These are phyloP conservation scores for Setomelanomma holmii DNA, from an alignment of 2,329 filamentous ascomycete species.

Conservation along the genomic window DNA sequence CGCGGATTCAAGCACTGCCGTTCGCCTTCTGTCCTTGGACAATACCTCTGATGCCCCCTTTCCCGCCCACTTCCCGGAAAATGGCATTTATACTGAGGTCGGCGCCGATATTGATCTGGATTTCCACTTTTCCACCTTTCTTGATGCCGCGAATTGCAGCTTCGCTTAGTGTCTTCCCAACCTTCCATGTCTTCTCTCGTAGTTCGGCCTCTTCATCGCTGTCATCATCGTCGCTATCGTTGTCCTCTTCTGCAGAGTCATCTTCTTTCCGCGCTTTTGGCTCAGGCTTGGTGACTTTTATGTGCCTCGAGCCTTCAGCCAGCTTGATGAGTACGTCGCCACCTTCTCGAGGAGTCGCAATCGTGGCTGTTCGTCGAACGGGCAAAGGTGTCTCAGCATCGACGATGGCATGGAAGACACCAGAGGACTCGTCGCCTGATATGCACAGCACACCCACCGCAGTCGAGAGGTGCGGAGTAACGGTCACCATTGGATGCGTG, in stretches of 20 bases:
- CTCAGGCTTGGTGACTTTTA: constrained; percentile 91
- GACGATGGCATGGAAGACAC: constrained; percentile 81
- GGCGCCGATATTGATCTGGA: constrained; percentile 84
- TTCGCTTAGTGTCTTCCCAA: constrained; percentile 82
- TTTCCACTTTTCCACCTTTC: constrained; percentile 89
- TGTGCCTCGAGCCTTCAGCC: constrained; percentile 86
- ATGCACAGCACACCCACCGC: constrained; percentile 85
- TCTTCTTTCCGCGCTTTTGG: constrained; percentile 74
- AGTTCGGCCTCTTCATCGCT: constrained; percentile 82
- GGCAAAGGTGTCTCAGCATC: constrained; percentile 88
- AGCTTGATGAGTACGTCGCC: constrained; percentile 90
- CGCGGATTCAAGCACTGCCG: constrained; percentile 33
- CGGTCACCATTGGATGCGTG: constrained; percentile 92
- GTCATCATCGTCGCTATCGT: constrained; percentile 65
- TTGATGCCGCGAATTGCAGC: constrained; percentile 82
- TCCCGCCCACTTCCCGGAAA: constrained; percentile 83
- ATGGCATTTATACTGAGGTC: constrained; percentile 83
- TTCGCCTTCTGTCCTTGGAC: constrained; percentile 39
- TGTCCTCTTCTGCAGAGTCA: constrained; percentile 65
- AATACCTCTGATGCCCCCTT: constrained; percentile 66
- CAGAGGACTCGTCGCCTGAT: constrained; percentile 64
- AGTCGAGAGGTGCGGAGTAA: constrained; percentile 86
- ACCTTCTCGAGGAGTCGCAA: constrained; percentile 77
- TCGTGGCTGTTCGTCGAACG: constrained; percentile 81
- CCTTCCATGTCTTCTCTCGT: constrained; percentile 91